Evolutionary conservation across 768 basidiomycete species (phyloP), one percentile per base, ranked within the genome.

Genomic region (Hortiboletus flavorubellus): DNA sequence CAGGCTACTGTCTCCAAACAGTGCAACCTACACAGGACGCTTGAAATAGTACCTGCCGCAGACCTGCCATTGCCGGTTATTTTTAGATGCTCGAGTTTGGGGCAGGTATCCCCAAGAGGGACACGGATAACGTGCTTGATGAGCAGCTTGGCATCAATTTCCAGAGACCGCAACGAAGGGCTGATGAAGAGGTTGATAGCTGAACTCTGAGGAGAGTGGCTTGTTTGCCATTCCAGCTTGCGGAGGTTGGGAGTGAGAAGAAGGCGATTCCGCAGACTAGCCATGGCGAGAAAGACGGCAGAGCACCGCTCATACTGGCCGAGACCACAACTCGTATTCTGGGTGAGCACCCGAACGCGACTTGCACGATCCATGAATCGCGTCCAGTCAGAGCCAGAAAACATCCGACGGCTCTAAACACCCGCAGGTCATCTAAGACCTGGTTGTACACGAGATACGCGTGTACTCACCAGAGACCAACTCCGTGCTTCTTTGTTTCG

Each of bases 191-290:
- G 56, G n/a, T 64, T 67, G 54, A 66, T 56, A 2, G 39, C 55
- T 0, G 53, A 34, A 33, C 30, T 21, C 14, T 53, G 21, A 1
- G 31, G 18, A 5, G 26, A 44, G n/a, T 42, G 35, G 30, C 8
- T 45, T 16, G 21, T 21, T 21, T 49, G 51, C 65, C 65, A 66
- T 51, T 56, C 51, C 14, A 67, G 52, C 23, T 56, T 38, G 39
- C 52, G 65, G 35, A 67, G 65, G 40, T 62, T 59, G 7, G 65
- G 65, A 1, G 65, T 67, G 54, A 66, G 65, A 15, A 66, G 26
- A 29, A 54, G 46, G 31, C 54, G 59, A 14, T 58, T 41, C 26
- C 62, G 62, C 39, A 59, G 54, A 18, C 51, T 31, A 15, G 58
- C 58, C 40, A 64, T 64, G 8, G 60, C 55, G 21, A 48, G 53